A percentile compares a stretch with the other conserved stretches of the same genome.
These are phyloP conservation scores for Globisporangium nodosum DNA, from an alignment of 352 stramenopile species.

Conservation along the genomic window DNA sequence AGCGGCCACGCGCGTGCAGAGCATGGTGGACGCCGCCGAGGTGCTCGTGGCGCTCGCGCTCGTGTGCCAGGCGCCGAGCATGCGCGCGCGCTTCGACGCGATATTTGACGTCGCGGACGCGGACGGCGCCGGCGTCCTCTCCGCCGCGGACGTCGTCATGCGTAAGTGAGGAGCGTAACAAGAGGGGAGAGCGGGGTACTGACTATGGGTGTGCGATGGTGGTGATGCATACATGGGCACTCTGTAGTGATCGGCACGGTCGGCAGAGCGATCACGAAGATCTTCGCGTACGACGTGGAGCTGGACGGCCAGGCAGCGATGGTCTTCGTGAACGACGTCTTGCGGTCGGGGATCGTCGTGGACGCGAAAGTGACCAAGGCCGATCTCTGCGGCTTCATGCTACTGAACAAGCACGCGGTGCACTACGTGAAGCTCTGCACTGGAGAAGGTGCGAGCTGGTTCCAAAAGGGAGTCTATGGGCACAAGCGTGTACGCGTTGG, in stretches of 20 bases:
- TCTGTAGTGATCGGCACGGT: conserved; percentile 37
- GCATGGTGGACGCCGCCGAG: conserved; percentile 69
- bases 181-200: not conserved
- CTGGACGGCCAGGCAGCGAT: conserved; percentile 30
- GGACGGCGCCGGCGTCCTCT: conserved; percentile 26
- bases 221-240: too few species aligned
- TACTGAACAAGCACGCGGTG: conserved; percentile 41
- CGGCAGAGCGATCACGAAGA: conserved; percentile 44
- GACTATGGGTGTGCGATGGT: too few species aligned
- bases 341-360: conserved; percentile 24
- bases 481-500: too few species aligned
- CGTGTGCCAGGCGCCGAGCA: conserved; percentile 53
- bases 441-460: conserved; percentile 22
- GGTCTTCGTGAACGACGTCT: conserved; percentile 33
- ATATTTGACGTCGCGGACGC: conserved; percentile 61
- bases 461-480: too few species aligned
- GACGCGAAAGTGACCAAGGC: conserved; percentile 24
- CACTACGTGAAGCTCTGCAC: conserved; percentile 66
- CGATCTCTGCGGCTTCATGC: conserved; percentile 43
- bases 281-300: conserved; percentile 50
- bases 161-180: not conserved
- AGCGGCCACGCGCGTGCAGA: conserved; percentile 37
- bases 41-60: conserved; percentile 55
- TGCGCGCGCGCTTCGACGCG: conserved; percentile 56
- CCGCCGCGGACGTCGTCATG: conserved; percentile 32